A percentile compares a stretch with the other conserved stretches of the same genome.
Evolutionary conservation across 2,329 filamentous ascomycete genomes (phyloP).

Genomic region (Colletotrichum sublineola): DNA sequence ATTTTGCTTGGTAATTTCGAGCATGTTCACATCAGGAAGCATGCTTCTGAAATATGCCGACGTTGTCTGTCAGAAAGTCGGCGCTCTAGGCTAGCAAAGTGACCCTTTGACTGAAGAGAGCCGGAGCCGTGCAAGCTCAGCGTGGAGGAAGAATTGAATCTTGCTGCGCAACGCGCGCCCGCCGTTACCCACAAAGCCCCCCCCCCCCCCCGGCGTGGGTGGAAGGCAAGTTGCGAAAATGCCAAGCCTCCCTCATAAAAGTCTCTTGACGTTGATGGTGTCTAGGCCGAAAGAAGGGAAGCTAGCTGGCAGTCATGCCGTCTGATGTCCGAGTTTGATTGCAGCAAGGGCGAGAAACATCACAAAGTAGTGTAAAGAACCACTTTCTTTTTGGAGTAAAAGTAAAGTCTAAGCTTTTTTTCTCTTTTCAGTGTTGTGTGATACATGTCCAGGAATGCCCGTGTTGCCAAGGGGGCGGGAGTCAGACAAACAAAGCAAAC

Average conservation of each 20-base stretch:
- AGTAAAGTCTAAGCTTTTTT: background rate
- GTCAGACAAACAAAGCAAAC: background rate
- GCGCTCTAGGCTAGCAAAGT: background rate
- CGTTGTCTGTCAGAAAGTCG: background rate
- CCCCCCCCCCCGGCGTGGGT: background rate
- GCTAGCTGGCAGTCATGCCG: conserved; percentile 12
- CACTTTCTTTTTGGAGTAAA: background rate
- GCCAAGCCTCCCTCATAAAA: background rate
- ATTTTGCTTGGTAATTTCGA: background rate
- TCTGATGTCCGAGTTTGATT: conserved; percentile 21
- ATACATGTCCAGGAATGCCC: conserved; percentile 8
- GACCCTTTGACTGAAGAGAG: background rate
- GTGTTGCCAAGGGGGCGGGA: background rate
- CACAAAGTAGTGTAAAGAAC: background rate
- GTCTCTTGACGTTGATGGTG: background rate
- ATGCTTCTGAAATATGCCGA: background rate
- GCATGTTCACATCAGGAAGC: background rate
- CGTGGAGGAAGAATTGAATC: background rate
- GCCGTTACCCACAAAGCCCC: background rate
- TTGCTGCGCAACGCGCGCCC: background rate
- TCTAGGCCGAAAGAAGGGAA: background rate
- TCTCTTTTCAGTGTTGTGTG: background rate
- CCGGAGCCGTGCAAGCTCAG: background rate
- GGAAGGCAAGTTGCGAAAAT: background rate
- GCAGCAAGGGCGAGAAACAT: background rate